phyloP scores from a whole-genome alignment of 2,329 filamentous ascomycete genomes.

The Dendryphion nanum region DNA sequence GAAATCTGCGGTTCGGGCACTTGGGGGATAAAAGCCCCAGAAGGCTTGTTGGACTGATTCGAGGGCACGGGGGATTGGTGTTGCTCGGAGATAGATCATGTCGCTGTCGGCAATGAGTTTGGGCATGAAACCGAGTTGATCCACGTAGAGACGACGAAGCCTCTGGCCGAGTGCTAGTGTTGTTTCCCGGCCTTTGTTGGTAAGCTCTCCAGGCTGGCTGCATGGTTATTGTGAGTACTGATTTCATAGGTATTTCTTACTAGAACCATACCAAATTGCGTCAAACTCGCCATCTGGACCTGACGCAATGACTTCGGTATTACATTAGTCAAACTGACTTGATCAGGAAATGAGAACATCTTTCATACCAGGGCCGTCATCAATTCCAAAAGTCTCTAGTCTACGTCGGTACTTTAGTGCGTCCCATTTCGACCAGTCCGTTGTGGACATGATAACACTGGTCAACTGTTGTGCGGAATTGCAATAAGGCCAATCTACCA shows the following conservation, averaged over 20 bases:
- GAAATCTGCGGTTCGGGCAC: constrained; percentile 42
- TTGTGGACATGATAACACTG: constrained; percentile 57
- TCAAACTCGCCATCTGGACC: constrained; percentile 72
- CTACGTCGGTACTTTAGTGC: constrained; percentile 65
- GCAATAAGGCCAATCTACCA: constrained; percentile 84
- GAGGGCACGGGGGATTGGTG: constrained; percentile 50
- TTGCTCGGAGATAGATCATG: constrained; percentile 48
- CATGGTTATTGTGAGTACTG: constrained; percentile 1
- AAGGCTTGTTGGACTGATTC: constrained; percentile 53
- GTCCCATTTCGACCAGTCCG: constrained; percentile 56
- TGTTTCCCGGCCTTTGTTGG: constrained; percentile 50
- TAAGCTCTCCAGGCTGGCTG: constrained; percentile 51
- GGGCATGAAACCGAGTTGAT: constrained; percentile 51
- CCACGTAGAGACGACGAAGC: constrained; percentile 49
- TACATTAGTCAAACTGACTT: no score
- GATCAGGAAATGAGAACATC: background rate
- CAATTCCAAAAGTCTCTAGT: constrained; percentile 75
- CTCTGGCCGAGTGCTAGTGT: constrained; percentile 50
- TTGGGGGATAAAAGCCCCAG: constrained; percentile 48
- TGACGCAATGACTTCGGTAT: constrained; percentile 54
- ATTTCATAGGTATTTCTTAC: background rate
- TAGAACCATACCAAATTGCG: constrained; percentile 64
- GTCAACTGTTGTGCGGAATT: constrained; percentile 70
- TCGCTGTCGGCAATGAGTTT: constrained; percentile 40
- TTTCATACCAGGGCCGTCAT: constrained; percentile 52